A percentile compares a stretch with the other conserved stretches of the same genome.
These are phyloP conservation scores for Colletotrichum aenigma DNA, from an alignment of 2,329 filamentous ascomycete species.

Conservation along the genomic window DNA sequence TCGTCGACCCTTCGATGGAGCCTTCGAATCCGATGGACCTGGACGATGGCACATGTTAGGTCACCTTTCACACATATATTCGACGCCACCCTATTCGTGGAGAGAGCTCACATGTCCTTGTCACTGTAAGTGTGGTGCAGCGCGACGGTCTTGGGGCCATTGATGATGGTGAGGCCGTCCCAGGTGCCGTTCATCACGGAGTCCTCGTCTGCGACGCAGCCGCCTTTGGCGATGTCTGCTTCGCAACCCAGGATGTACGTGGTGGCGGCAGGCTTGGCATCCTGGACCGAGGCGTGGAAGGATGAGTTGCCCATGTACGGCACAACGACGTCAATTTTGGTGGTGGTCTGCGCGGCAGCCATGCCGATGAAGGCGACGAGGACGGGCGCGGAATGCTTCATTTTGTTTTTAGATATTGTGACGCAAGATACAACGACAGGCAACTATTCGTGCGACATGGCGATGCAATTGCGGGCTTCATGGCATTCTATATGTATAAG, in stretches of 20 bases:
- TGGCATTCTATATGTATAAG: not conserved
- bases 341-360: slow-evolving; percentile 29
- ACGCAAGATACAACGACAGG: not conserved
- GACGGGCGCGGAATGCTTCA: not conserved
- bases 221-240: slow-evolving; percentile 12
- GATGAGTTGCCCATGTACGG: slow-evolving; percentile 24
- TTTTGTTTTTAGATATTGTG: not conserved
- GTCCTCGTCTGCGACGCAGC: slow-evolving; percentile 24
- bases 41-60: not conserved
- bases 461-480: not conserved
- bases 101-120: not conserved
- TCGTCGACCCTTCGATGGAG: not conserved
- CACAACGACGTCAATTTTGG: slow-evolving; percentile 29
- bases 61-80: not conserved
- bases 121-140: slow-evolving; percentile 2
- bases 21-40: not conserved
- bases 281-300: slow-evolving; percentile 33
- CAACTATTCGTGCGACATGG: not conserved
- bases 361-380: not conserved
- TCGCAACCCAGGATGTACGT: slow-evolving; percentile 33
- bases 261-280: slow-evolving; percentile 28
- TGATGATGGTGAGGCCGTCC: slow-evolving; percentile 26
- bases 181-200: slow-evolving; percentile 9
- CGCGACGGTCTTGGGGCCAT: slow-evolving; percentile 30
- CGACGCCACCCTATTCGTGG: not conserved